Evolutionary conservation across 1,284 basidiomycete genomes (phyloP).

Genomic region (Rhodotorula sp.): DNA sequence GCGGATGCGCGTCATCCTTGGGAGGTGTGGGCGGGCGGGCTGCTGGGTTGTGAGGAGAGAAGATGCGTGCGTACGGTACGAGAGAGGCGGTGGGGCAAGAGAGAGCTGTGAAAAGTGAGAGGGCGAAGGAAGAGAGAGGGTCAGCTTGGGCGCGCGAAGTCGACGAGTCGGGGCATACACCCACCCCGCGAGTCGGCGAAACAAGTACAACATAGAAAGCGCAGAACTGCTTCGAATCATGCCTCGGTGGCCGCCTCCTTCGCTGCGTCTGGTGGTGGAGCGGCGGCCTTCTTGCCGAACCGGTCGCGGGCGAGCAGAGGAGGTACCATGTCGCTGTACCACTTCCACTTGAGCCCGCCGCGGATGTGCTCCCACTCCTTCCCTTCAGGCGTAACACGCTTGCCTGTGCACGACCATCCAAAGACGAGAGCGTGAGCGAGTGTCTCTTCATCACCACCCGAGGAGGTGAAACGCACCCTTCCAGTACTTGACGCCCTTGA

Average conservation of each 20-base stretch:
- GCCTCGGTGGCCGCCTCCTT: neutral
- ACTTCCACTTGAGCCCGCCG: slow-evolving; percentile 52
- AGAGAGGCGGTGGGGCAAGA: too few species aligned
- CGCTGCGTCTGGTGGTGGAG: neutral
- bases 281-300: neutral
- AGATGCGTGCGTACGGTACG: neutral
- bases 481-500: slow-evolving; percentile 71
- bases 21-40: neutral
- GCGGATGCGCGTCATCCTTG: slow-evolving; percentile 40
- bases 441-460: neutral
- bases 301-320: slow-evolving; percentile 7
- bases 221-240: neutral
- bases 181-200: neutral
- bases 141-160: neutral
- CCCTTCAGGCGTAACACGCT: slow-evolving; percentile 45
- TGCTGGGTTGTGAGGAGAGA: neutral
- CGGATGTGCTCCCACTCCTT: slow-evolving; percentile 49
- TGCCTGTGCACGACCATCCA: slow-evolving; percentile 44
- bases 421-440: neutral
- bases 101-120: neutral
- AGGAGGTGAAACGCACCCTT: slow-evolving; percentile 57
- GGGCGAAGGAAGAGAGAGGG: neutral
- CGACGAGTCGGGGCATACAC: slow-evolving; percentile 2
- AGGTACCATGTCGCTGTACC: slow-evolving; percentile 44
- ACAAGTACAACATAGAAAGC: slow-evolving; percentile 7